Conservation (phyloP, 148 eudicot species). For the Amaranthus palmeri region DNA sequence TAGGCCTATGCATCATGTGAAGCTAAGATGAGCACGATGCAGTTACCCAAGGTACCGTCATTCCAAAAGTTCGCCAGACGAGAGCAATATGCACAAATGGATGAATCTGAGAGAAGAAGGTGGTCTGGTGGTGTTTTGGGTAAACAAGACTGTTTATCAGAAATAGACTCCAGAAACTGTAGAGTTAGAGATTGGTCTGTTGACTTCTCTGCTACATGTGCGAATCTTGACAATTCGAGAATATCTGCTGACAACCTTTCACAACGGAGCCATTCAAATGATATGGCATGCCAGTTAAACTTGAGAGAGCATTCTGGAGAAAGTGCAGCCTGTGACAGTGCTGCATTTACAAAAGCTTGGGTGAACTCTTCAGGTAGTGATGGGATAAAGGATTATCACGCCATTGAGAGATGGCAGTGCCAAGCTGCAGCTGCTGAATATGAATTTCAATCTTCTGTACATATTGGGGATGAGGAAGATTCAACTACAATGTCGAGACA, state of each 20-base stretch:
- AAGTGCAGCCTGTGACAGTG: conserved; percentile 69
- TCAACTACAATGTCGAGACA: conserved; percentile 53
- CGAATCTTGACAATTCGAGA: conserved; percentile 66
- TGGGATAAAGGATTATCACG: conserved; percentile 79
- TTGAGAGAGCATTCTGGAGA: conserved; percentile 82
- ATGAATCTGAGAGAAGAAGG: conserved; percentile 61
- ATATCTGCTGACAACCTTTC: conserved; percentile 63
- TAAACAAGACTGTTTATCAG: conserved; percentile 79
- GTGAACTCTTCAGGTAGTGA: conserved; percentile 78
- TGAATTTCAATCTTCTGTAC: conserved; percentile 52
- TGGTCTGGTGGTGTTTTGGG: conserved; percentile 68
- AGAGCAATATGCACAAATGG: conserved; percentile 68
- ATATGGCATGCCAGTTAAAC: conserved; percentile 51
- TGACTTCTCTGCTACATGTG: conserved; percentile 82
- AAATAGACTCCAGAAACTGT: conserved; percentile 95
- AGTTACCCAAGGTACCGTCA: conserved; percentile 89
- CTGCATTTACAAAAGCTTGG: conserved; percentile 92
- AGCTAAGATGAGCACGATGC: conserved; percentile 56
- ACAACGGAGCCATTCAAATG: conserved; percentile 79
- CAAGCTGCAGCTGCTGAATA: conserved; percentile 97
- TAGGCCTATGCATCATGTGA: conserved; percentile 90
- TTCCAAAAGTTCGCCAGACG: conserved; percentile 94
- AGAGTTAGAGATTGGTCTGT: conserved; percentile 98
- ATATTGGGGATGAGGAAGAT: conserved; percentile 71
- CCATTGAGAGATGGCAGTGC: conserved; percentile 97